Evolutionary conservation across 2,329 filamentous ascomycete genomes (phyloP).

Genomic region (Blastomyces parvus): DNA sequence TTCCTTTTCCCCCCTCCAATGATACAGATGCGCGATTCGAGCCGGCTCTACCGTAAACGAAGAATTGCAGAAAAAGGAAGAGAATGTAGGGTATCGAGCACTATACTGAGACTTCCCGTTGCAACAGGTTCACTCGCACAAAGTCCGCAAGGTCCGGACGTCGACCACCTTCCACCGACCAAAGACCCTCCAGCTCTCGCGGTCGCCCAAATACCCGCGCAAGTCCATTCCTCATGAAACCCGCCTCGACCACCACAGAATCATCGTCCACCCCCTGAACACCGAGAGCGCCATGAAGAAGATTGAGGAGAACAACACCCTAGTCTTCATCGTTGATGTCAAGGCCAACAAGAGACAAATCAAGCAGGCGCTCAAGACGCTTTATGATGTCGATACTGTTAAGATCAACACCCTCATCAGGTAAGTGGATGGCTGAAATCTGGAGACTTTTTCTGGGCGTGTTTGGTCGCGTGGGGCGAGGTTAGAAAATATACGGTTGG

Average conservation of each 20-base stretch:
- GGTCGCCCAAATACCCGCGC: slow-evolving; percentile 90
- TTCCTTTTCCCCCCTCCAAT: background rate
- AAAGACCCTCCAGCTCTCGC: slow-evolving; percentile 88
- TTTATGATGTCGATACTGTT: slow-evolving; percentile 95
- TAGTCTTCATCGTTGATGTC: slow-evolving; percentile 93
- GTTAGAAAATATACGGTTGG: background rate
- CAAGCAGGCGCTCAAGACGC: slow-evolving; percentile 95
- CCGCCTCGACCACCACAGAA: slow-evolving; percentile 93
- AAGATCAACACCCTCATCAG: slow-evolving; percentile 99
- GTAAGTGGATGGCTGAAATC: slow-evolving; percentile 42
- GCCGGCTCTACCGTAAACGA: background rate
- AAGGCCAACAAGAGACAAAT: slow-evolving; percentile 99
- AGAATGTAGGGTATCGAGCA: background rate
- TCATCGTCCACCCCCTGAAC: slow-evolving; percentile 97
- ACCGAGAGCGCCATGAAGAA: slow-evolving; percentile 99
- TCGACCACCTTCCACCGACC: slow-evolving; percentile 95
- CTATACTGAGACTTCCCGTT: slow-evolving; percentile 2
- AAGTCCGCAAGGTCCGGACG: slow-evolving; percentile 84
- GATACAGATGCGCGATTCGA: background rate
- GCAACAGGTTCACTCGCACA: slow-evolving; percentile 60
- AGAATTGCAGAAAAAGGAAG: background rate
- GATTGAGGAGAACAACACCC: slow-evolving; percentile 99
- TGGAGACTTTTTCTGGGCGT: background rate
- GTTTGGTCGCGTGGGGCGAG: background rate
- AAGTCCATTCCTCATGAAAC: slow-evolving; percentile 85